phyloP scores from a whole-genome alignment of 2,329 filamentous ascomycete species.

The Ambrosiella cleistominuta region DNA sequence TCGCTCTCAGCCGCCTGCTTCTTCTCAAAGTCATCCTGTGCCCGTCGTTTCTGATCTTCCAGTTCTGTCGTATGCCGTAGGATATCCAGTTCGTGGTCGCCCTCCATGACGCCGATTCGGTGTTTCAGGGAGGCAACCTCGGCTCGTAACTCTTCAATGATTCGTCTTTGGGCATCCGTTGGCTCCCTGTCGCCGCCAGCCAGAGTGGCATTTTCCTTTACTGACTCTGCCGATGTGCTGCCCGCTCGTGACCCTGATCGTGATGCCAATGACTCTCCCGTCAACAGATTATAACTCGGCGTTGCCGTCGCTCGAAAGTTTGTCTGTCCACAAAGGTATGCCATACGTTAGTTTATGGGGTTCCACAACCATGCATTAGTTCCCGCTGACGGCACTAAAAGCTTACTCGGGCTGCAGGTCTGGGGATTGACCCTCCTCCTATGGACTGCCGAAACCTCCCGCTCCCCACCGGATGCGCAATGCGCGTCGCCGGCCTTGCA shows the following conservation, averaged over 20 bases:
- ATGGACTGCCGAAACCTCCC: conserved; percentile 10
- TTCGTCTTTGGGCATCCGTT: conserved; percentile 38
- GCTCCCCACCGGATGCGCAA: conserved; percentile 7
- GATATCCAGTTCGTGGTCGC: conserved; percentile 66
- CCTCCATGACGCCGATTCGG: conserved; percentile 69
- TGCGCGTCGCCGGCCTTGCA: conserved; percentile 11
- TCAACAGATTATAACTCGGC: conserved; percentile 41
- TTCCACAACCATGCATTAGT: no score
- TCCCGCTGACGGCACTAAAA: background rate
- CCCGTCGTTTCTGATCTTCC: conserved; percentile 58
- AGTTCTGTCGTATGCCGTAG: conserved; percentile 71
- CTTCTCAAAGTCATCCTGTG: conserved; percentile 69
- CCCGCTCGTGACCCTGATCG: conserved; percentile 26
- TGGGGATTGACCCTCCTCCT: conserved; percentile 6
- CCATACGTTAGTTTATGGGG: background rate
- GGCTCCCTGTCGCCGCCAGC: conserved; percentile 32
- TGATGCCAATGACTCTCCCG: conserved; percentile 24
- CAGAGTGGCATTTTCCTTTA: conserved; percentile 41
- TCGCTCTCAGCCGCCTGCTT: conserved; percentile 42
- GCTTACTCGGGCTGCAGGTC: conserved; percentile 8
- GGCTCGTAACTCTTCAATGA: conserved; percentile 65
- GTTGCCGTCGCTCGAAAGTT: conserved; percentile 9
- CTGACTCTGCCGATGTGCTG: conserved; percentile 37
- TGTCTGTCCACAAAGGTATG: background rate
- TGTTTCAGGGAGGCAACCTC: conserved; percentile 80